phyloP scores from a whole-genome alignment of 805 yeast genomes.

The Metschnikowia shivogae region DNA sequence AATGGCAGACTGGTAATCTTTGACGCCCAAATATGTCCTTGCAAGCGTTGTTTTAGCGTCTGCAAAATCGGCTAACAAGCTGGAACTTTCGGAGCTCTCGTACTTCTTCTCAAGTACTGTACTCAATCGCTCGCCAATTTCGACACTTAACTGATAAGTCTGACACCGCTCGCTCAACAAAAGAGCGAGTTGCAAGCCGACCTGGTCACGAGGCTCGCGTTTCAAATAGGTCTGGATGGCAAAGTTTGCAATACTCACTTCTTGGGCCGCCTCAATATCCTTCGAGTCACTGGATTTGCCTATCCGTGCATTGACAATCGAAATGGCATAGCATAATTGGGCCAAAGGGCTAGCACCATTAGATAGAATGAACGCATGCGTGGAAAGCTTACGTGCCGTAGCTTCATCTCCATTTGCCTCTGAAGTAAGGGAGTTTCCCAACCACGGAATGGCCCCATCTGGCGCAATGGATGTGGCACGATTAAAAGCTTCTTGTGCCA shows the following conservation, averaged over 20 bases:
- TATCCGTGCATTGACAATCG: conserved; percentile 44
- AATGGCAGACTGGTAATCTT: conserved; percentile 53
- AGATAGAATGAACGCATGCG: conserved; percentile 76
- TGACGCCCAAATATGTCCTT: conserved; percentile 61
- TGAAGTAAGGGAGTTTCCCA: conserved; percentile 72
- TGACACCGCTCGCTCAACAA: conserved; percentile 66
- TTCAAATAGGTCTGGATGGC: conserved; percentile 66
- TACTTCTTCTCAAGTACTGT: conserved; percentile 49
- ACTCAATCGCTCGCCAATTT: conserved; percentile 45
- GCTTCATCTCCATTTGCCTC: conserved; percentile 46
- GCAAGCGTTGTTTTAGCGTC: conserved; percentile 66
- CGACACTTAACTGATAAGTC: conserved; percentile 52
- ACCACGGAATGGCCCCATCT: conserved; percentile 70
- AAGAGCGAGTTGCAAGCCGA: conserved; percentile 54
- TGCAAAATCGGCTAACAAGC: conserved; percentile 48
- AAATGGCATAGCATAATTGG: conserved; percentile 66
- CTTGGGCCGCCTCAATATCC: conserved; percentile 58
- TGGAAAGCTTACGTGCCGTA: conserved; percentile 56
- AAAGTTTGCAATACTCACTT: conserved; percentile 58
- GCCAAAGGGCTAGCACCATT: conserved; percentile 69
- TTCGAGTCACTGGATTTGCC: conserved; percentile 46
- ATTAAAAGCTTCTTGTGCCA: conserved; percentile 69
- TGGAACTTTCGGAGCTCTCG: conserved; percentile 50
- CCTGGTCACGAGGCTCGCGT: conserved; percentile 53
- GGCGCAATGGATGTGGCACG: conserved; percentile 83